Evolutionary conservation across 768 basidiomycete species (phyloP).

Genomic region (Cyclocybe cylindracea): DNA sequence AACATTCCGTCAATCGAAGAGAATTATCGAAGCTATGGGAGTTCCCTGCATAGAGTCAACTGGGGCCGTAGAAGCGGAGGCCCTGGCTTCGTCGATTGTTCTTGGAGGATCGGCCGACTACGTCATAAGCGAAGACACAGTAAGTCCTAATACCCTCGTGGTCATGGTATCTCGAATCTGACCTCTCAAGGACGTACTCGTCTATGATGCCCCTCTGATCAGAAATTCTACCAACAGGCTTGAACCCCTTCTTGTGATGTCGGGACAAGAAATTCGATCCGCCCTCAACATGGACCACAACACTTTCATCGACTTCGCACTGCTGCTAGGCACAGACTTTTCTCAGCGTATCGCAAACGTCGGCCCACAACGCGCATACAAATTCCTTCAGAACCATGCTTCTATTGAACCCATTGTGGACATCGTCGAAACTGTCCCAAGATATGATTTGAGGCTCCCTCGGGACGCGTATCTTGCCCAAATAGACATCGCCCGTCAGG

Average conservation of each 20-base stretch:
- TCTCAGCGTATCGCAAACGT: constrained; percentile 81
- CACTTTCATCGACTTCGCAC: constrained; percentile 79
- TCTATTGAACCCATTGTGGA: constrained; percentile 63
- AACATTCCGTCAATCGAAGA: constrained; percentile 72
- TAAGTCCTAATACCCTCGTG: constrained; percentile 29
- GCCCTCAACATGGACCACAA: constrained; percentile 56
- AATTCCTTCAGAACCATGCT: constrained; percentile 69
- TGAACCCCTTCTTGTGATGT: constrained; percentile 63
- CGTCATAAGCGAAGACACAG: constrained; percentile 90
- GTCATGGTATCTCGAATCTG: not conserved
- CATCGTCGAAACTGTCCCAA: constrained; percentile 63
- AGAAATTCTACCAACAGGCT: constrained; percentile 69
- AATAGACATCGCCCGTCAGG: constrained; percentile 58
- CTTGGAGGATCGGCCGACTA: constrained; percentile 77
- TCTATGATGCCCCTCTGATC: constrained; percentile 81
- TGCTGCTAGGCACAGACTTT: constrained; percentile 91
- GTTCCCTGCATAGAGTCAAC: constrained; percentile 70
- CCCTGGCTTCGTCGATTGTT: constrained; percentile 78
- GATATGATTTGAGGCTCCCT: constrained; percentile 51
- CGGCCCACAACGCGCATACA: constrained; percentile 77
- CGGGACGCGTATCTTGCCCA: constrained; percentile 60
- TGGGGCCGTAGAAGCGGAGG: constrained; percentile 83
- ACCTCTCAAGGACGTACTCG: constrained; percentile 65
- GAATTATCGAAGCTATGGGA: constrained; percentile 79
- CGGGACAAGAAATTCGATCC: constrained; percentile 60